Evolutionary conservation across 1,139 yeast genomes (phyloP).

Genomic region (Candida glucosophila): DNA sequence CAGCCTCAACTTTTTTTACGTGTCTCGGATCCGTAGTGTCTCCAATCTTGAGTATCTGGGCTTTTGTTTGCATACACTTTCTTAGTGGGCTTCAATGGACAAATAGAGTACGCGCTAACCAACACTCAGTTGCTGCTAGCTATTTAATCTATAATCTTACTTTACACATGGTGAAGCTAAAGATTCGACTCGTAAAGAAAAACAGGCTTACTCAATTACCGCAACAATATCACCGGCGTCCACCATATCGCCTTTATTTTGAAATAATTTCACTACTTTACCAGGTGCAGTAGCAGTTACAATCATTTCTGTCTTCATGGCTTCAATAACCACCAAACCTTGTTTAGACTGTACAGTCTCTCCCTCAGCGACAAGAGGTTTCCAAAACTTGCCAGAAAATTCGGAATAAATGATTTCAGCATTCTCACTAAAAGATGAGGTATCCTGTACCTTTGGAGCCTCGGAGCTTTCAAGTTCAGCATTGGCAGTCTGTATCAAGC

Average conservation of each 20-base stretch:
- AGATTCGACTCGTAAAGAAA: too few relatives aligned
- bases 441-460: constrained; percentile 30
- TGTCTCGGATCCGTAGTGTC: too few relatives aligned
- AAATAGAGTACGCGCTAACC: too few relatives aligned
- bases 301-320: constrained; percentile 97
- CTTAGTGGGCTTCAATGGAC: too few relatives aligned
- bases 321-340: constrained; percentile 83
- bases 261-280: constrained; percentile 68
- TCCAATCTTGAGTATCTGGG: too few relatives aligned
- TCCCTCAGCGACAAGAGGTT: constrained; percentile 76
- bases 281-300: constrained; percentile 70
- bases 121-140: too few relatives aligned
- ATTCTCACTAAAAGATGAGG: constrained; percentile 56
- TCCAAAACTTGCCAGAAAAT: constrained; percentile 96
- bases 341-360: constrained; percentile 67
- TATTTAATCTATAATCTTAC: too few relatives aligned
- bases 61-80: too few relatives aligned
- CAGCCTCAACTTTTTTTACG: too few relatives aligned
- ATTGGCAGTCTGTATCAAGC: constrained; percentile 75
- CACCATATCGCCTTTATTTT: constrained; percentile 87
- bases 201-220: constrained; percentile 47
- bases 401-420: constrained; percentile 87
- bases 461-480: constrained; percentile 53
- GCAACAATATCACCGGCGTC: constrained; percentile 94
- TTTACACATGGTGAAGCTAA: too few relatives aligned